Base-by-base conservation (phyloP, 208 protist genomes). In the Crithidia brevicula region DNA sequence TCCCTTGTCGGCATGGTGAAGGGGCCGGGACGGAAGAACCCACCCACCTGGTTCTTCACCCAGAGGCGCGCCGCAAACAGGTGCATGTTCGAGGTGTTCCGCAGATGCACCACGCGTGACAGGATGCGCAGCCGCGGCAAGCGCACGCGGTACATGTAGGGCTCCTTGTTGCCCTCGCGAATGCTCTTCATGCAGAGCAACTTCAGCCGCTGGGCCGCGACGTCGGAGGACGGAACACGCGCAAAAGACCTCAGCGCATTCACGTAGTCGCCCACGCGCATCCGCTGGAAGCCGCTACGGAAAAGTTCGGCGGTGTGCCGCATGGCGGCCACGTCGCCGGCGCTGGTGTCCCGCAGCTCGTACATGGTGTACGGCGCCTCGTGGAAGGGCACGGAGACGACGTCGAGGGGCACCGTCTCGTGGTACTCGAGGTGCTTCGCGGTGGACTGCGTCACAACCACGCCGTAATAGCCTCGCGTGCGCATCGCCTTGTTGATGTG, bases 271-370 rank as follows among this genome's bases (percentile, higher is more conserved):
- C 81, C 81, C 3, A 72, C 27, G 33, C 77, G 71, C 80, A 86
- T 86, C 2, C 72, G 69, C 31, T 83, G 74, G 52, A 90, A 90
- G n/a, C 75, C 84, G 50, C 67, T 68, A n/a, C 81, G 76, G 62
- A 85, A 86, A 10, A 65, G 66, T 25, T 73, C 73, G 4, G 71
- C 57, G n/a, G 65, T 72, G 23, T 34, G 53, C 28, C 66, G 45
- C 53, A 71, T 61, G 43, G 43, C 42, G 11, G 49, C 38, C 2
- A 52, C 38, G 51, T 51, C 45, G 15, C 30, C 40, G 18, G 23
- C 42, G 23, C 49, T 72, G 4, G 40, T 42, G 25, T 74, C 71
- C 1, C 80, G 69, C 38, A 90, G 52, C 58, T 90, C 81, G 51
- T 69, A 86, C 11, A 90, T 47, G n/a, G 81, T 73, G 9, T 75